Percentiles rank a stretch among this genome's conserved stretches.
These are phyloP conservation scores for Mucor indicus DNA, from an alignment of 371 early-diverging fungal species.

Conservation along the genomic window DNA sequence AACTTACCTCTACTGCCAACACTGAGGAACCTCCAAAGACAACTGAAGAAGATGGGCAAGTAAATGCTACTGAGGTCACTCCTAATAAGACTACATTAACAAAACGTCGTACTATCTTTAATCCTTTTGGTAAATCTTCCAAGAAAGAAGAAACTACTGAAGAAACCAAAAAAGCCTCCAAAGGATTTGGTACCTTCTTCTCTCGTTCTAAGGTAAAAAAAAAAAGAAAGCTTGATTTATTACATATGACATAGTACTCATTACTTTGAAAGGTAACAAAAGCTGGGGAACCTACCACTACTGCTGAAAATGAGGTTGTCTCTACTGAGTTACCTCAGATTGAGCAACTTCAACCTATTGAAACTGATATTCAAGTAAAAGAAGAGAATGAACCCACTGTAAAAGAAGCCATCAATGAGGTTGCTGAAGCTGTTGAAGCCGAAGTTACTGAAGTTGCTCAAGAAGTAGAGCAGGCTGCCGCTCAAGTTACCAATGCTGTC, in stretches of 20 bases:
- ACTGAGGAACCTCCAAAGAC: background rate
- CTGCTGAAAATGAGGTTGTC: slow-evolving; percentile 1
- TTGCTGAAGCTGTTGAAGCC: background rate
- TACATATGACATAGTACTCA: too few species aligned
- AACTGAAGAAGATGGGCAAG: slow-evolving; percentile 1
- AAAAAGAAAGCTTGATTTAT: background rate
- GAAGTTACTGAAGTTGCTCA: slow-evolving; percentile 1
- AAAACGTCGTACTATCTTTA: slow-evolving; percentile 29
- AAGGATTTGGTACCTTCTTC: slow-evolving; percentile 18
- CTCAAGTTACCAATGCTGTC: slow-evolving; percentile 1
- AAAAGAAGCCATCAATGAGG: slow-evolving; percentile 3
- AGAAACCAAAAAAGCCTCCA: slow-evolving; percentile 21
- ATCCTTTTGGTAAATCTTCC: slow-evolving; percentile 28
- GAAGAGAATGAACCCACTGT: background rate
- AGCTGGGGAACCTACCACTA: background rate
- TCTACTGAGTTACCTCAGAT: slow-evolving; percentile 22
- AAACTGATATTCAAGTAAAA: slow-evolving; percentile 13
- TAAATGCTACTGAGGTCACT: background rate
- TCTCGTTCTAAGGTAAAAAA: slow-evolving; percentile 20
- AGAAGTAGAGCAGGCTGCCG: slow-evolving; percentile 7
- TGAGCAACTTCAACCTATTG: slow-evolving; percentile 22
- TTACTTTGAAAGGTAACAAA: background rate
- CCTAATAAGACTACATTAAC: slow-evolving; percentile 11
- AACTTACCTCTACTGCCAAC: background rate
- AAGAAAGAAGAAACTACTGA: slow-evolving; percentile 16